Conservation (phyloP, 2,329 filamentous ascomycete genomes). For the Penicillium sp. region DNA sequence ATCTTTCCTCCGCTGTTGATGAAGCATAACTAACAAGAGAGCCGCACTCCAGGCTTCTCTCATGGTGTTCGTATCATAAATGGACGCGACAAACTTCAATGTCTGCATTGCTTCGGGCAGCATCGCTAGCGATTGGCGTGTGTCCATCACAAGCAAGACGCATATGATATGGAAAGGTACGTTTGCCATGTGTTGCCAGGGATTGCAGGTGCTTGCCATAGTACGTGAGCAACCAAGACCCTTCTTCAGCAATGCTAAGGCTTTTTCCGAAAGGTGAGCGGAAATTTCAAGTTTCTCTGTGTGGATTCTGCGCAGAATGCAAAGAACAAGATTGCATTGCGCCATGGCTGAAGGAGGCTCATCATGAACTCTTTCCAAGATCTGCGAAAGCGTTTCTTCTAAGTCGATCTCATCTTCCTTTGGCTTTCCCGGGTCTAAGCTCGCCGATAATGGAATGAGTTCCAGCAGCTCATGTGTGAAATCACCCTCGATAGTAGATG, state of each 20-base stretch:
- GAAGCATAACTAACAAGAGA: conserved; percentile 44
- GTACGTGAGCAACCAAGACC: conserved; percentile 41
- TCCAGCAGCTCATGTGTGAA: conserved; percentile 44
- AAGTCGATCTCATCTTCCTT: conserved; percentile 37
- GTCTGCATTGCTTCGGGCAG: conserved; percentile 45
- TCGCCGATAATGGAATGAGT: conserved; percentile 45
- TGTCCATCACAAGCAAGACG: conserved; percentile 48
- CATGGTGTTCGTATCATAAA: conserved; percentile 41
- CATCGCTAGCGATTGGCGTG: conserved; percentile 39
- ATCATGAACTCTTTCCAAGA: conserved; percentile 35
- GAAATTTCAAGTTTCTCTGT: conserved; percentile 42
- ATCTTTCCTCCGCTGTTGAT: conserved; percentile 41
- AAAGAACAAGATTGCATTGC: conserved; percentile 48
- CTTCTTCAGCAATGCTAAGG: conserved; percentile 38
- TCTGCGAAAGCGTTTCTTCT: conserved; percentile 31
- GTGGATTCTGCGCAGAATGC: conserved; percentile 46
- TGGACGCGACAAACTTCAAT: conserved; percentile 34
- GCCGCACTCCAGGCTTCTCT: conserved; percentile 47
- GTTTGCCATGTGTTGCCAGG: conserved; percentile 53
- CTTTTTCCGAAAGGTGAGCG: conserved; percentile 34
- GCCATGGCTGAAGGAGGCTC: conserved; percentile 41
- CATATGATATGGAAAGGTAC: conserved; percentile 52
- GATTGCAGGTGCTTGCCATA: conserved; percentile 38
- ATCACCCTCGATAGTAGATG: conserved; percentile 36
- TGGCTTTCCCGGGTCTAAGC: conserved; percentile 43